phyloP scores from a whole-genome alignment of 306 rosid genomes.

The Arachis hypogaea region DNA sequence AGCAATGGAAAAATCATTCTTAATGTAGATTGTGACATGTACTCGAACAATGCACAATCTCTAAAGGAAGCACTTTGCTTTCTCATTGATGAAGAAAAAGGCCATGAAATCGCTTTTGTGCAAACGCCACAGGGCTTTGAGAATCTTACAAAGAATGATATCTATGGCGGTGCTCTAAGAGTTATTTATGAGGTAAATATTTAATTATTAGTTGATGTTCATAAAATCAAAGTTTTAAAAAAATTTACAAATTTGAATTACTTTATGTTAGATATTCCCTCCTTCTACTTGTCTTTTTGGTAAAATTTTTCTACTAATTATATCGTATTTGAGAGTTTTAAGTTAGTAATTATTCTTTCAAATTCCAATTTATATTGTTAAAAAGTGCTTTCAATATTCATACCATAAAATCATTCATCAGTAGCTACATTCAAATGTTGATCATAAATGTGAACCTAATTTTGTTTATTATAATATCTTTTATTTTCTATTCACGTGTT shows the following conservation, averaged over 20 bases:
- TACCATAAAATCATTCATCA: too few relatives aligned
- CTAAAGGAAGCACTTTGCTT: constrained; percentile 70
- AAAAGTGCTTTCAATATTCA: too few relatives aligned
- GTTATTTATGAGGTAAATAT: constrained; percentile 29
- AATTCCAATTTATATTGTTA: too few relatives aligned
- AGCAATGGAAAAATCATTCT: constrained; percentile 63
- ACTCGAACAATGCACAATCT: constrained; percentile 53
- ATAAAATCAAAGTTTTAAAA: neutral
- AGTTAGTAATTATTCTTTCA: too few relatives aligned
- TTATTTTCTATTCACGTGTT: too few relatives aligned
- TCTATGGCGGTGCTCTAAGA: constrained; percentile 40
- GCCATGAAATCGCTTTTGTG: constrained; percentile 56
- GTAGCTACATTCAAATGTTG: too few relatives aligned
- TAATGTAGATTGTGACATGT: constrained; percentile 66
- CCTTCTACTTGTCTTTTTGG: too few relatives aligned
- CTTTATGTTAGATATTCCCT: too few relatives aligned
- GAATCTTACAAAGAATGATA: constrained; percentile 49
- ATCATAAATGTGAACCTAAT: too few relatives aligned
- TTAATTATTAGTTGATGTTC: constrained; percentile 9
- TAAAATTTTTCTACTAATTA: too few relatives aligned
- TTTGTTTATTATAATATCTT: too few relatives aligned
- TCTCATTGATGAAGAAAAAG: constrained; percentile 33
- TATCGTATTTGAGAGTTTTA: too few relatives aligned
- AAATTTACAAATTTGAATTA: neutral
- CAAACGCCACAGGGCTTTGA: constrained; percentile 57